phyloP scores from a whole-genome alignment of 768 basidiomycete genomes.

The Phlebiopsis gigantea region DNA sequence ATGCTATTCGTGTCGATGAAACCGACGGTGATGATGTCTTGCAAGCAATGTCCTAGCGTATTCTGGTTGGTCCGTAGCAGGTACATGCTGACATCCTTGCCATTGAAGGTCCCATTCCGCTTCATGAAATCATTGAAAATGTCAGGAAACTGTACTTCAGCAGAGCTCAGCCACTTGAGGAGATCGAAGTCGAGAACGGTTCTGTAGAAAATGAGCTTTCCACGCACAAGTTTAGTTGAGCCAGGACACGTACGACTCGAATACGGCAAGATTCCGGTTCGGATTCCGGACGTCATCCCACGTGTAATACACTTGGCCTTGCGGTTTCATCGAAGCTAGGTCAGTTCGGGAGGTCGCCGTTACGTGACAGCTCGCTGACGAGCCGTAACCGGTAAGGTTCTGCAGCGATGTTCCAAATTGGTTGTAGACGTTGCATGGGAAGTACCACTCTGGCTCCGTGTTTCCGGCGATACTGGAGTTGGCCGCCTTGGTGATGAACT shows the following conservation, averaged over 20 bases:
- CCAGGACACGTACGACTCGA: conserved; percentile 67
- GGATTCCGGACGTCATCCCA: conserved; percentile 79
- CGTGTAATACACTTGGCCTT: conserved; percentile 89
- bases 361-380: conserved; percentile 68
- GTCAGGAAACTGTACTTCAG: conserved; percentile 77
- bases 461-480: conserved; percentile 66
- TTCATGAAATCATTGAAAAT: conserved; percentile 76
- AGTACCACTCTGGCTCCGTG: conserved; percentile 78
- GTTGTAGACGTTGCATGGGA: conserved; percentile 90
- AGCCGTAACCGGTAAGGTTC: conserved; percentile 68
- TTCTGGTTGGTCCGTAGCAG: conserved; percentile 69
- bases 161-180: conserved; percentile 75
- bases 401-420: conserved; percentile 57
- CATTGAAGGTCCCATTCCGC: conserved; percentile 67
- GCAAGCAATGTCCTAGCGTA: conserved; percentile 70
- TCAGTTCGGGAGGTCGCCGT: conserved; percentile 44
- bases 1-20: conserved; percentile 93
- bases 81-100: conserved; percentile 84
- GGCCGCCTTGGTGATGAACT: conserved; percentile 65
- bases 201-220: conserved; percentile 36
- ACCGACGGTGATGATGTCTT: conserved; percentile 83
- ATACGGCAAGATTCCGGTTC: conserved; percentile 84
- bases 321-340: conserved; percentile 44
- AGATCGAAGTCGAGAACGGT: conserved; percentile 84
- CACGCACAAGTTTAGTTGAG: neutral